A percentile compares a stretch with the other conserved stretches of the same genome.
phyloP scores from a whole-genome alignment of 257 asterid species.

The Solanum pimpinellifolium region DNA sequence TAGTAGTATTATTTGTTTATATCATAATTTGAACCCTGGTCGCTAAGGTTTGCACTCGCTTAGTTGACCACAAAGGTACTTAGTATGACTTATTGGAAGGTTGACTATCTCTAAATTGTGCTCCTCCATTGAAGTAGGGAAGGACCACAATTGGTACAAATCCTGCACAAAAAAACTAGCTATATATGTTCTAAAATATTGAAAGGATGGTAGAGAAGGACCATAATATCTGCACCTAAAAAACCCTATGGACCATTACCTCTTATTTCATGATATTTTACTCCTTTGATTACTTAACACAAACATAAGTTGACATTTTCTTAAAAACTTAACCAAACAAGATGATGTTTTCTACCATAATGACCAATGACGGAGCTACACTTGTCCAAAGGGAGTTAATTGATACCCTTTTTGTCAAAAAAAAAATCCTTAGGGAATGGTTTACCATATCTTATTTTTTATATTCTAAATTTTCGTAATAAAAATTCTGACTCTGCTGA shows the following conservation, averaged over 20 bases:
- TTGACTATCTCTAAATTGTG: background rate
- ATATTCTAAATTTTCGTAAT: background rate
- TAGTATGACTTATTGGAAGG: background rate
- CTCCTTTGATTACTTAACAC: background rate
- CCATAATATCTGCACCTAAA: background rate
- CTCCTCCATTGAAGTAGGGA: background rate
- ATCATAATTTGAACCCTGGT: background rate
- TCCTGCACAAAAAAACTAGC: background rate
- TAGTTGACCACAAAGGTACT: background rate
- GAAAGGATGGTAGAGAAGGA: background rate
- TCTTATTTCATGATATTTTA: background rate
- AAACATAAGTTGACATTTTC: background rate
- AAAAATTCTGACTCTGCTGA: background rate
- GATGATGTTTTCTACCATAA: background rate
- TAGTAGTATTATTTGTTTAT: background rate
- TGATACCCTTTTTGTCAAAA: background rate
- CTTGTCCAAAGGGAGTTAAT: background rate
- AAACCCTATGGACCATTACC: background rate
- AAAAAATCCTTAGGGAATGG: background rate
- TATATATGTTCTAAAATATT: background rate
- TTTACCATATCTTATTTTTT: background rate
- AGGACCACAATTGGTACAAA: background rate
- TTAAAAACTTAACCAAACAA: background rate
- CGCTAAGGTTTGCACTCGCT: background rate
- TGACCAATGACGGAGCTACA: background rate